Base-by-base conservation (phyloP, 192 early-diverging fungal species). In the Mortierella claussenii region DNA sequence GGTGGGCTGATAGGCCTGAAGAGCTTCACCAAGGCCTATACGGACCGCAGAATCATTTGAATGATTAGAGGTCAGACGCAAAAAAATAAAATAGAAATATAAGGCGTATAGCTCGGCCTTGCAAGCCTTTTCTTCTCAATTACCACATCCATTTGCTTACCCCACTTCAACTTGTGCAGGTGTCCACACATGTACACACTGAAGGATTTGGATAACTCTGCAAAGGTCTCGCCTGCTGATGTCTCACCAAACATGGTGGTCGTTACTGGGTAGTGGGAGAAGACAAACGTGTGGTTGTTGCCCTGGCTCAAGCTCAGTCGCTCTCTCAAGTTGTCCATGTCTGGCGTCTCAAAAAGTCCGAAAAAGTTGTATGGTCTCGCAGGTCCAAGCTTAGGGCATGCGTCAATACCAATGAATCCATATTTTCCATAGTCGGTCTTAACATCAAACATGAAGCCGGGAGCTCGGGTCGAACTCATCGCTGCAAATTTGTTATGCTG, bases 281-380 rank as follows among this genome's bases (percentile, higher is more conserved):
- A 83, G 47, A 92, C 81, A 78, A 93, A 91, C 5, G 88, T 92
- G 52, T 90, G 90, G 34, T 88, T 88, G n/a, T 73, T 63, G 18
- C 40, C 42, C 28, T 69, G 55, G 21, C 79, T 73, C 2, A 65
- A 37, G 10, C 71, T 60, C 28, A 97, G 60, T 17, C 82, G 79
- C 3, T 65, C 31, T 26, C 86, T 90, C 6, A 97, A 71, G 20
- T 78, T 65, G 79, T 92, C 85, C 93, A 97, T 93, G 40, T 86
- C 91, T 26, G 69, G 56, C 2, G 82, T 83, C 45, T 92, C 92
- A 55, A 95, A 76, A 65, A 92, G 90, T 6, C 96, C 94, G 66
- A 96, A 97, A 69, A 97, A 97, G 58, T 97, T 97, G 68, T 95
- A 84, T 21, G 96, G 96, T 26, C 93, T 69, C 23, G 88, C 82